phyloP scores from a whole-genome alignment of 768 basidiomycete genomes.

The Coprinopsis marcescibilis region DNA sequence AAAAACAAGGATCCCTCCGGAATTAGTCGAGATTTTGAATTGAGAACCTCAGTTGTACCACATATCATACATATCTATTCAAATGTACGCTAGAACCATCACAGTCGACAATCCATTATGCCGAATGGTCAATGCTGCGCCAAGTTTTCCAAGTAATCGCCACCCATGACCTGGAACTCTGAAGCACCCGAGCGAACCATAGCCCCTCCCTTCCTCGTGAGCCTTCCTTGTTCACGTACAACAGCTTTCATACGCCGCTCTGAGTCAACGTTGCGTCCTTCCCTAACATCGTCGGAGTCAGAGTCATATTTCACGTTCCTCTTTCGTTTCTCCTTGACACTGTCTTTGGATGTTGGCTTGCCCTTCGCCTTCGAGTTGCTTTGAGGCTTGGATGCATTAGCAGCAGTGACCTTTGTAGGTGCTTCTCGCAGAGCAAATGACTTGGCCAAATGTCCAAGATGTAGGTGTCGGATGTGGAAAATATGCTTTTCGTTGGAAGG shows the following conservation, averaged over 20 bases:
- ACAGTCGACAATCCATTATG: not conserved
- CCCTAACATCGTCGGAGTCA: slow-evolving; percentile 36
- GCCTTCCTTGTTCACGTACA: slow-evolving; percentile 77
- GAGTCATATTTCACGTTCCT: slow-evolving; percentile 26
- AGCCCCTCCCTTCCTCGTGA: slow-evolving; percentile 73
- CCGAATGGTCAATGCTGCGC: slow-evolving; percentile 23
- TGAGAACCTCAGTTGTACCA: no score
- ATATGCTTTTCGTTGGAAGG: slow-evolving; percentile 93
- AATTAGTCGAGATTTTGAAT: no score
- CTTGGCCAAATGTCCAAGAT: slow-evolving; percentile 92
- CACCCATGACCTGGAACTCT: slow-evolving; percentile 77
- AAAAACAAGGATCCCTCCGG: no score
- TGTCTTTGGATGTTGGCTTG: slow-evolving; percentile 12
- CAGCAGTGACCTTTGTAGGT: slow-evolving; percentile 45
- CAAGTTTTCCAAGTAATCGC: slow-evolving; percentile 56
- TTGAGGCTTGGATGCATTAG: slow-evolving; percentile 15
- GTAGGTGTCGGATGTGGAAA: slow-evolving; percentile 91
- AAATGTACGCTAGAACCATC: no score
- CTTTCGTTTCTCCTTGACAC: slow-evolving; percentile 14
- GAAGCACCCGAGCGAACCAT: slow-evolving; percentile 61
- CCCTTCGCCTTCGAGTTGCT: slow-evolving; percentile 11
- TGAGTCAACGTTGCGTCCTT: slow-evolving; percentile 30
- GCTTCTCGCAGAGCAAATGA: slow-evolving; percentile 88
- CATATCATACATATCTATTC: no score
- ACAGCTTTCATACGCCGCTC: slow-evolving; percentile 83